Percentiles rank a stretch among this genome's conserved stretches.
Conservation (phyloP, 1,139 yeast genomes). For the Yamadazyma songkhlaensis region DNA sequence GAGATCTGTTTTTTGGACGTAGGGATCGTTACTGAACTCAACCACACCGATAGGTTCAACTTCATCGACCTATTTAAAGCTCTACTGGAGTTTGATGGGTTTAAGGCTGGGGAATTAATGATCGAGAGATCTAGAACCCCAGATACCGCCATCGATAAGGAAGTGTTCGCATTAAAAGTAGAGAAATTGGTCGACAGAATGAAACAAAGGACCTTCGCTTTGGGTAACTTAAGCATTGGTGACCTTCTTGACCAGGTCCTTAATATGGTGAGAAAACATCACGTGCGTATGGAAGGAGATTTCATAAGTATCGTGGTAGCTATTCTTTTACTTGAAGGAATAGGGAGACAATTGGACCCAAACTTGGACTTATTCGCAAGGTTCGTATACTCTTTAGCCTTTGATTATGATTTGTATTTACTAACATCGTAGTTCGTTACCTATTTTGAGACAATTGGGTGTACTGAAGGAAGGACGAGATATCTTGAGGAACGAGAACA, state of each 20-base stretch:
- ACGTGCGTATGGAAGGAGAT: slow-evolving; percentile 97
- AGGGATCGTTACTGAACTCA: slow-evolving; percentile 88
- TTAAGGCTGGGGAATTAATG: slow-evolving; percentile 92
- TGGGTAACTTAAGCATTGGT: slow-evolving; percentile 90
- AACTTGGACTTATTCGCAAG: slow-evolving; percentile 90
- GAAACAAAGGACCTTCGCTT: slow-evolving; percentile 83
- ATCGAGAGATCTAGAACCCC: slow-evolving; percentile 93
- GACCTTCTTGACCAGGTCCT: slow-evolving; percentile 85
- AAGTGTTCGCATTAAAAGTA: slow-evolving; percentile 82
- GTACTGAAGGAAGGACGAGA: slow-evolving; percentile 63
- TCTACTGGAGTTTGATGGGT: slow-evolving; percentile 89
- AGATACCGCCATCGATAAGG: slow-evolving; percentile 81
- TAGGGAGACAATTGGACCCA: slow-evolving; percentile 92
- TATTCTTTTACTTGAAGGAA: slow-evolving; percentile 84
- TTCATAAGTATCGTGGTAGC: slow-evolving; percentile 93
- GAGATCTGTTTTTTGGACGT: slow-evolving; percentile 91
- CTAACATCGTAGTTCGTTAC: slow-evolving; percentile 64
- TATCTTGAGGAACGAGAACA: slow-evolving; percentile 55
- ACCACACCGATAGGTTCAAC: slow-evolving; percentile 71
- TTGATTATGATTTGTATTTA: slow-evolving; percentile 56
- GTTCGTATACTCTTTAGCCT: slow-evolving; percentile 67
- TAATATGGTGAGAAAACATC: slow-evolving; percentile 88
- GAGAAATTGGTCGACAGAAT: slow-evolving; percentile 78
- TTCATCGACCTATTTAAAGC: slow-evolving; percentile 89
- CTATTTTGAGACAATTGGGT: slow-evolving; percentile 82